A percentile compares a stretch with the other conserved stretches of the same genome.
Evolutionary conservation across 2,329 filamentous ascomycete species (phyloP).

Genomic region (Myriosclerotinia curreyana): DNA sequence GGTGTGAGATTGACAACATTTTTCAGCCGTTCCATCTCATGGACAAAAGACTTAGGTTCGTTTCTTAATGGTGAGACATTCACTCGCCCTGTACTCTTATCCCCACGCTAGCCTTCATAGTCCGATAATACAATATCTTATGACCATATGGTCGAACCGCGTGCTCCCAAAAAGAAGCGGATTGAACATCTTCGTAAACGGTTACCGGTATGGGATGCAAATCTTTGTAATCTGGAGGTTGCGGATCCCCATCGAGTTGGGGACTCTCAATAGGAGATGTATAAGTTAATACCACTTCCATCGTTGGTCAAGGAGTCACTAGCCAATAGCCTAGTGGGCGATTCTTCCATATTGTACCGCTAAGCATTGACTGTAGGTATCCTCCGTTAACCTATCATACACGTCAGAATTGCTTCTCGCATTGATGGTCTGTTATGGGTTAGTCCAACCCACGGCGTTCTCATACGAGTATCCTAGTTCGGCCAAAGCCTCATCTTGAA

Average conservation of each 20-base stretch:
- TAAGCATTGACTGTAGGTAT: conserved; percentile 2
- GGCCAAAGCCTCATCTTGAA: conserved; percentile 25
- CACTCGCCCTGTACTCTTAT: not conserved
- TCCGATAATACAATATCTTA: conserved; percentile 23
- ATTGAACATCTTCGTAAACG: conserved; percentile 28
- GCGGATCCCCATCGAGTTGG: not conserved
- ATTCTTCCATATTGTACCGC: not conserved
- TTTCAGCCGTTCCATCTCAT: not conserved
- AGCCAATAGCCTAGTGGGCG: not conserved
- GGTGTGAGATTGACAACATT: not conserved
- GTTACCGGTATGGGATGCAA: conserved; percentile 24
- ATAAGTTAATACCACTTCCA: not conserved
- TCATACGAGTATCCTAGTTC: conserved; percentile 29
- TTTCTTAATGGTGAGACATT: not conserved
- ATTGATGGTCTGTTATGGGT: not conserved
- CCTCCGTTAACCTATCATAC: not conserved
- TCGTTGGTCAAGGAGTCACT: not conserved
- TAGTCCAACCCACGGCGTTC: conserved; percentile 23
- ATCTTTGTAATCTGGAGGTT: conserved; percentile 16
- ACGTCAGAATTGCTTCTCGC: not conserved
- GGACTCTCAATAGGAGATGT: not conserved
- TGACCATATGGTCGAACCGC: conserved; percentile 24
- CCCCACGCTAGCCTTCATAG: conserved; percentile 5
- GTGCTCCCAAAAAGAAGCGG: conserved; percentile 27
- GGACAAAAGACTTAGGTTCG: not conserved